Conservation (phyloP, 2,329 filamentous ascomycete genomes). For the Stromatinia cepivora region DNA sequence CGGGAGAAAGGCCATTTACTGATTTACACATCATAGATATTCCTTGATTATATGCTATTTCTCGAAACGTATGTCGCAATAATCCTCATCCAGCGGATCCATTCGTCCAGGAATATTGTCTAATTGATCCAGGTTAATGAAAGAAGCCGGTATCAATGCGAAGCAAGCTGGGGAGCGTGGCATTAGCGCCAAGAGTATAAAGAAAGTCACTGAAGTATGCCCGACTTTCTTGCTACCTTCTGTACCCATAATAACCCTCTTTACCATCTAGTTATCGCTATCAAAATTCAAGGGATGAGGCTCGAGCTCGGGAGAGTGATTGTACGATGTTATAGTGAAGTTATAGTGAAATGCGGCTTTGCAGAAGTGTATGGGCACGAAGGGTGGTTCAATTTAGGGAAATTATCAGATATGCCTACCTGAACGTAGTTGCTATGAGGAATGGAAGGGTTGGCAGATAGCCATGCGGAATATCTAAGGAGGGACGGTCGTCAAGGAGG, state of each 20-base stretch:
- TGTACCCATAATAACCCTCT: slow-evolving; percentile 9
- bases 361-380: background rate
- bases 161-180: slow-evolving; percentile 72
- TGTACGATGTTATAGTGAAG: background rate
- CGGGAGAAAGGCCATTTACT: slow-evolving; percentile 22
- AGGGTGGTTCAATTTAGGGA: background rate
- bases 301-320: background rate
- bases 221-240: background rate
- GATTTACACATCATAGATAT: slow-evolving; percentile 60
- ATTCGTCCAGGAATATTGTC: background rate
- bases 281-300: slow-evolving; percentile 24
- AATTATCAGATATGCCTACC: background rate
- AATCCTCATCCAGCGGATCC: background rate
- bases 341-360: background rate
- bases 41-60: slow-evolving; percentile 80
- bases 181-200: slow-evolving; percentile 73
- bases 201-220: slow-evolving; percentile 73
- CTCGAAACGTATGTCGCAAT: slow-evolving; percentile 59
- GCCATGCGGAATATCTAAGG: background rate
- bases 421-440: background rate
- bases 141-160: slow-evolving; percentile 74
- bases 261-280: slow-evolving; percentile 5
- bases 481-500: background rate
- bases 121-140: slow-evolving; percentile 61
- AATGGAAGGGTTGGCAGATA: background rate